Evolutionary conservation across 2,329 filamentous ascomycete genomes (phyloP), one percentile per base, ranked within the genome.

Genomic region (Alternaria sp.): DNA sequence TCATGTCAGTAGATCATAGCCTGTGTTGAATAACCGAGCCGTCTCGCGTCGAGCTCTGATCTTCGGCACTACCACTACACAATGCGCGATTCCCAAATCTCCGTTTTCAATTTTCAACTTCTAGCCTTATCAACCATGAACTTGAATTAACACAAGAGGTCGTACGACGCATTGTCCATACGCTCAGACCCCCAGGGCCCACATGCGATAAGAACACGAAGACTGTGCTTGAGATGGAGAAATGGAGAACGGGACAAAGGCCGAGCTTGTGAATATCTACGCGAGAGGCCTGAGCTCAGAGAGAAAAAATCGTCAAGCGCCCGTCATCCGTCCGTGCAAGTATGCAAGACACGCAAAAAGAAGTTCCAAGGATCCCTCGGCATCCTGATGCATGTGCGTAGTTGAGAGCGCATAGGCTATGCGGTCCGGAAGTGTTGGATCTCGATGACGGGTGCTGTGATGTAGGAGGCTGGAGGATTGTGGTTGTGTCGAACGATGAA

Each of bases 271-370:
- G 43, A 54, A 58, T 58, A 41, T 58, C 56, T 58, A 58, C 56
- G 50, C 56, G 56, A 58, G 56, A 41, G 56, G 56, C 16, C 56
- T 58, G 56, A 58, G 56, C 56, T 46, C 32, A 50, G 20, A 50
- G 46, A 50, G 18, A 36, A 50, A 50, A 50, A 50, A 38, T 36
- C 32, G 34, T 36, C 50, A 58, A 54, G 16, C 25, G 14, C 18
- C 50, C 14, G 34, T 36, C 41, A 18, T 30, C 9, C 14, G 46
- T 38, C 46, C 46, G 32, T 50, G 46, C 46, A 36, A 27, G 30
- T n/a, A n/a, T 50, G 46, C 46, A 50, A 50, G 46, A 38, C 34
- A 36, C 20, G 20, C 46, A 50, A 16, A 27, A 25, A 18, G 32
- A n/a, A 38, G 8, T 38, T 36, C 9, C 9, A 36, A 36, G 32